Base-by-base conservation (phyloP, 768 basidiomycete species). In the Serendipita sp. region DNA sequence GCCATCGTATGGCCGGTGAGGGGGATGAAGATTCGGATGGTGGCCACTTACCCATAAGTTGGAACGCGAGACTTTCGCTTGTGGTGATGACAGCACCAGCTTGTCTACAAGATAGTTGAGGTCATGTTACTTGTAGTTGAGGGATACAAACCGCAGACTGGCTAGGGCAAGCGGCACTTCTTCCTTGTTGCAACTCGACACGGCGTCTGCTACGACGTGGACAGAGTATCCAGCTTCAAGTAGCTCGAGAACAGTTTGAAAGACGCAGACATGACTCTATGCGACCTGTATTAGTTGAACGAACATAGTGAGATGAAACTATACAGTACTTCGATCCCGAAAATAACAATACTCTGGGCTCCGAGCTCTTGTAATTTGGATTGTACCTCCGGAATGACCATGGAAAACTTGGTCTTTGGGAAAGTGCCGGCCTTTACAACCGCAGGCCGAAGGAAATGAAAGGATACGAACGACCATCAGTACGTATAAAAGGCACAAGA, bases 231-330 rank as follows among this genome's bases (percentile, higher is more conserved):
- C 77, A 0, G 35, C 68, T 48, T 76, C 70, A 2, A 87, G 73
- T 11, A 95, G 79, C 66, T 87, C 85, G 16, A 93, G 75, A 0
- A 86, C 79, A 0, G 91, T 89, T 73, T 95, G 92, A 3, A 92
- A 79, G 7, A 95, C 83, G 70, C 93, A 96, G 66, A 96, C 83
- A 69, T 95, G 93, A 15, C 88, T 82, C 92, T 93, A 68, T 16
- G 3, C 5, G 10, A 51, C 35, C 28, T 38, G 30, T 60, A 35
- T 15, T 13, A n/a, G 18, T 10, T 10, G 34, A 30, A 16, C 24
- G 24, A 24, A 24, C 44, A 38, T 18, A 11, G 18, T 32, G 13
- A 30, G 45, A 2, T 4, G 2, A 2, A 18, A 8, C 5, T n/a
- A 46, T 3, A 15, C 72, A 81, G 44, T 68, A 89, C 92, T 80